Conservation (phyloP, 208 protist species). For the Plasmodiophora brassicae region DNA sequence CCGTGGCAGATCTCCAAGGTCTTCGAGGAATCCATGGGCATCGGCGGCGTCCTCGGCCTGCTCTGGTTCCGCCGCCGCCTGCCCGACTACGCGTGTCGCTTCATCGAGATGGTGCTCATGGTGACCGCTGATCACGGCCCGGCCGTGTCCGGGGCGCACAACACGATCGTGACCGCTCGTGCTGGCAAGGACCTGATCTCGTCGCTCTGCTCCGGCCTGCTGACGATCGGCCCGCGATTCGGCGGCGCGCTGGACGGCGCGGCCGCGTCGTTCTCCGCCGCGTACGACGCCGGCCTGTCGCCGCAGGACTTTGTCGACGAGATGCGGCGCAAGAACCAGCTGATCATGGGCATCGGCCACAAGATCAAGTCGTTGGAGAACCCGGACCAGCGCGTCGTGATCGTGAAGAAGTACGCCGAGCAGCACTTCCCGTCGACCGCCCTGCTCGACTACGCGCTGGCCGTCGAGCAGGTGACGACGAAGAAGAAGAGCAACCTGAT, state of each 20-base stretch:
- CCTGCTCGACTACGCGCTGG: slow-evolving; percentile 49
- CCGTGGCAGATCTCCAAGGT: slow-evolving; percentile 54
- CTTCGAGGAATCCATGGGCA: slow-evolving; percentile 63
- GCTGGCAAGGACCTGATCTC: slow-evolving; percentile 77
- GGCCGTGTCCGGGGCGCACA: slow-evolving; percentile 73
- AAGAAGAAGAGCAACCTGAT: slow-evolving; percentile 76
- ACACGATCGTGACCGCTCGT: slow-evolving; percentile 74
- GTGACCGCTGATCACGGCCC: slow-evolving; percentile 75
- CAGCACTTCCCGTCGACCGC: slow-evolving; percentile 56
- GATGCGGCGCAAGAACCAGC: slow-evolving; percentile 64
- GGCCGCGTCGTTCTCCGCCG: slow-evolving; percentile 46
- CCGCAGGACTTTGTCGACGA: slow-evolving; percentile 69
- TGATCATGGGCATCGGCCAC: slow-evolving; percentile 76
- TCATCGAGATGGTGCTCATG: slow-evolving; percentile 74
- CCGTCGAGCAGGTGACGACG: slow-evolving; percentile 60
- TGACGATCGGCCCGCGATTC: slow-evolving; percentile 75
- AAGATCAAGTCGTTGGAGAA: slow-evolving; percentile 70
- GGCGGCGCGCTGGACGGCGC: slow-evolving; percentile 71
- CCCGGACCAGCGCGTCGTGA: slow-evolving; percentile 69
- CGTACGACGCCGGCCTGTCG: slow-evolving; percentile 56
- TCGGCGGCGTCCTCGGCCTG: slow-evolving; percentile 67
- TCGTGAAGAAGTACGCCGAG: slow-evolving; percentile 65
- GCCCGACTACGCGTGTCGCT: slow-evolving; percentile 65
- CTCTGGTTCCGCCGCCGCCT: slow-evolving; percentile 73
- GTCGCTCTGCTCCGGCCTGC: slow-evolving; percentile 67